Evolutionary conservation across 2,329 filamentous ascomycete species (phyloP).

Genomic region (Blumeriella jaapii): DNA sequence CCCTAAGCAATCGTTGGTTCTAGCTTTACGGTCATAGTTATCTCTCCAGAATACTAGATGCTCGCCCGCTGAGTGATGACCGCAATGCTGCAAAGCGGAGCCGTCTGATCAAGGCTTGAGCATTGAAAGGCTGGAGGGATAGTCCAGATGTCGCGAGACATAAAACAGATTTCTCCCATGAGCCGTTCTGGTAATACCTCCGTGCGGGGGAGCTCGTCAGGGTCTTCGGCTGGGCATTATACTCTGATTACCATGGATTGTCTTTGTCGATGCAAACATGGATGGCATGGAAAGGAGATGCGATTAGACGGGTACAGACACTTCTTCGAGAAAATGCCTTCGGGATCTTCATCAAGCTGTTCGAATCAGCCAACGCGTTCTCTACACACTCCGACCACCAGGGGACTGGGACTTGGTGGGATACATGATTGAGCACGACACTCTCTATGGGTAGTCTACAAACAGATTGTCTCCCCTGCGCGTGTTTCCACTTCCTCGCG

Average conservation of each 20-base stretch:
- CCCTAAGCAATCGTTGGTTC: slow-evolving; percentile 77
- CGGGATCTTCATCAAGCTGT: slow-evolving; percentile 33
- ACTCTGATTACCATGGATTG: slow-evolving; percentile 53
- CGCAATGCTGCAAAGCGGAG: slow-evolving; percentile 31
- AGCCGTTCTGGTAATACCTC: slow-evolving; percentile 67
- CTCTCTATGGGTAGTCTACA: slow-evolving; percentile 23
- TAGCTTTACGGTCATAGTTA: slow-evolving; percentile 65
- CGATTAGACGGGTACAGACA: slow-evolving; percentile 32
- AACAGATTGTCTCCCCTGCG: slow-evolving; percentile 22
- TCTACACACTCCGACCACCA: slow-evolving; percentile 23
- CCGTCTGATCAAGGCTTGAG: slow-evolving; percentile 38
- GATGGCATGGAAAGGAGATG: slow-evolving; percentile 24
- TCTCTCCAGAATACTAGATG: slow-evolving; percentile 56
- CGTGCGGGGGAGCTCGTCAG: slow-evolving; percentile 67
- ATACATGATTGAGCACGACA: slow-evolving; percentile 25
- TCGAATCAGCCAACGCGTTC: slow-evolving; percentile 14
- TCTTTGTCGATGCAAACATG: slow-evolving; percentile 33
- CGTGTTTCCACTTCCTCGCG: slow-evolving; percentile 20
- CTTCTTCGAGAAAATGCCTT: slow-evolving; percentile 37
- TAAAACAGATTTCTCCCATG: slow-evolving; percentile 56
- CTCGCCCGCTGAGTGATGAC: slow-evolving; percentile 18
- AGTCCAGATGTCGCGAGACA: slow-evolving; percentile 43
- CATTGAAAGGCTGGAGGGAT: slow-evolving; percentile 39
- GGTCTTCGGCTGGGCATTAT: slow-evolving; percentile 51
- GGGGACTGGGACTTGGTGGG: slow-evolving; percentile 11